phyloP scores from a whole-genome alignment of 2,329 filamentous ascomycete genomes.

The Dactylellina cionopaga region DNA sequence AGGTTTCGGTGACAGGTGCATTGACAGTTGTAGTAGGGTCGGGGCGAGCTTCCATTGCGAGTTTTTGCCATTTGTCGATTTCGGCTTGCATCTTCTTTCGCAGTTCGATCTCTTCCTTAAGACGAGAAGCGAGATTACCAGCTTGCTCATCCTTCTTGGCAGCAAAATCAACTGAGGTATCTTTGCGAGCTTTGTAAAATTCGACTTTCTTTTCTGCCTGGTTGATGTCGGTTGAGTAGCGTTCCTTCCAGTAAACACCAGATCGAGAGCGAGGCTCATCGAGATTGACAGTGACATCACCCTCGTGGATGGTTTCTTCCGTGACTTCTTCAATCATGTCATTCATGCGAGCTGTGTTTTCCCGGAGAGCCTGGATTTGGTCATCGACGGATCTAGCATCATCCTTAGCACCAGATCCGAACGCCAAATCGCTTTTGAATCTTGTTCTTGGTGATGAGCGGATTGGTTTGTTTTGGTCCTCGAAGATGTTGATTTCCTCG shows the following conservation, averaged over 20 bases:
- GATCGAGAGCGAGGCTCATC: conserved; percentile 55
- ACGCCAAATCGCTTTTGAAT: conserved; percentile 16
- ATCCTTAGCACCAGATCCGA: conserved; percentile 14
- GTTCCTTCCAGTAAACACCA: conserved; percentile 57
- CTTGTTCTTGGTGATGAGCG: conserved; percentile 19
- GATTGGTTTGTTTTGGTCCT: conserved; percentile 50
- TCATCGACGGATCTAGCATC: conserved; percentile 41
- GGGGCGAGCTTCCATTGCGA: conserved; percentile 29
- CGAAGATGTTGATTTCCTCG: conserved; percentile 52
- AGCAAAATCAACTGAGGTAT: conserved; percentile 56
- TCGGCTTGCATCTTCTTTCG: conserved; percentile 48
- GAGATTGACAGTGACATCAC: conserved; percentile 54
- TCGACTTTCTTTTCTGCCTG: conserved; percentile 55
- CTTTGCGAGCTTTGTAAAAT: conserved; percentile 54
- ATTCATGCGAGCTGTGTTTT: conserved; percentile 55
- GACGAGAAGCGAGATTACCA: conserved; percentile 53
- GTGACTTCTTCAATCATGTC: conserved; percentile 55
- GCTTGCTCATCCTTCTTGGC: conserved; percentile 56
- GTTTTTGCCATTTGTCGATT: conserved; percentile 50
- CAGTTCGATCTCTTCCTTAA: conserved; percentile 54
- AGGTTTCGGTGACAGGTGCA: conserved; percentile 43
- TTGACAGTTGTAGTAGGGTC: conserved; percentile 35
- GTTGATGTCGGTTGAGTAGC: conserved; percentile 55
- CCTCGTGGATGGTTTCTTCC: conserved; percentile 28
- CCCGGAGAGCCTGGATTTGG: conserved; percentile 52